Percentiles rank a stretch among this genome's conserved stretches.
Conservation (phyloP, 2,329 filamentous ascomycete species). For the Myrmaecium sp. region DNA sequence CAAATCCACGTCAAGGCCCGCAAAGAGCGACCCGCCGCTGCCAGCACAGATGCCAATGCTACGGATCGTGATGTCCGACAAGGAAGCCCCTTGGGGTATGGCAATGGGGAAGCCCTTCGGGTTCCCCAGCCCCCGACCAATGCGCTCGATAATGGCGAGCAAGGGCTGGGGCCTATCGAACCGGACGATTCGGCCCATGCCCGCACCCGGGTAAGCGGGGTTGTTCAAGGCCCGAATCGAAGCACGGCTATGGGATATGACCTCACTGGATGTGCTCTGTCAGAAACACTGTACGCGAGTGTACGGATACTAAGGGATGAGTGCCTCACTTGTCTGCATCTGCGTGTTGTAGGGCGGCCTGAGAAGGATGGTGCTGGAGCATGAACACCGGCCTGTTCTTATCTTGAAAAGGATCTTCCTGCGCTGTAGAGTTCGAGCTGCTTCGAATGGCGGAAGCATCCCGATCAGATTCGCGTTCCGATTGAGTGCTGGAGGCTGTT, state of each 20-base stretch:
- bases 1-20: constrained; percentile 53
- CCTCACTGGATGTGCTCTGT: too few relatives aligned
- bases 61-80: constrained; percentile 40
- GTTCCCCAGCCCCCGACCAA: constrained; percentile 45
- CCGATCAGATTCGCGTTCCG: constrained; percentile 17
- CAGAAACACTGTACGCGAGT: too few relatives aligned
- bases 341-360: constrained; percentile 19
- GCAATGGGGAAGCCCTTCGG: constrained; percentile 48
- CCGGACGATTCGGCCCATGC: constrained; percentile 43
- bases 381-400: constrained; percentile 15
- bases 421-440: not conserved
- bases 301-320: too few relatives aligned
- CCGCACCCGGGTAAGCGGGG: constrained; percentile 35
- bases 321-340: too few relatives aligned
- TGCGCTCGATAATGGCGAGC: constrained; percentile 42
- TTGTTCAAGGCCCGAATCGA: constrained; percentile 19
- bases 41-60: constrained; percentile 81
- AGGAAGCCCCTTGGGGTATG: constrained; percentile 39
- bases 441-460: constrained; percentile 3
- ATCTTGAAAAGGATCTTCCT: constrained; percentile 2
- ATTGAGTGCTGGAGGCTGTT: constrained; percentile 7
- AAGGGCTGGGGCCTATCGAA: constrained; percentile 37
- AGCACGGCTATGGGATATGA: too few relatives aligned
- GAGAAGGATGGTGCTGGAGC: constrained; percentile 32
- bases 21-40: constrained; percentile 63